phyloP scores from a whole-genome alignment of 192 early-diverging fungal genomes.

The Entrophospora sp. region DNA sequence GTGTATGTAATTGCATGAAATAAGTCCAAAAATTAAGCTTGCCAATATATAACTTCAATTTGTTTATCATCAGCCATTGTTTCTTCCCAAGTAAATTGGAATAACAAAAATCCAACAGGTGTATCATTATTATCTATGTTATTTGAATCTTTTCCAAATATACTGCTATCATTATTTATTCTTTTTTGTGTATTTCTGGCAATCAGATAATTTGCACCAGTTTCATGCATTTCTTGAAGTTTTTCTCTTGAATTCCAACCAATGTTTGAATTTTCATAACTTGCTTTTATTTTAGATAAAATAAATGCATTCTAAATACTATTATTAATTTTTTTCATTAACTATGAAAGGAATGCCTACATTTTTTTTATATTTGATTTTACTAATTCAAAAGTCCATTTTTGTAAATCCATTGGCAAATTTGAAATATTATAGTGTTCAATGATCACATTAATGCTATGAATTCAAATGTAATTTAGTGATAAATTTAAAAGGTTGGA shows the following conservation, averaged over 20 bases:
- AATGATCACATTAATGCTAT: background rate
- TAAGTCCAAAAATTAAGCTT: slow-evolving; percentile 10
- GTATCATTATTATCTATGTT: slow-evolving; percentile 3
- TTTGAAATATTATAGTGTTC: slow-evolving; percentile 22
- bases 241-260: slow-evolving; percentile 49
- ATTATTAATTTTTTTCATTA: background rate
- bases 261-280: slow-evolving; percentile 47
- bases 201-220: slow-evolving; percentile 42
- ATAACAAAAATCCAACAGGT: slow-evolving; percentile 33
- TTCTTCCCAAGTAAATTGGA: slow-evolving; percentile 52
- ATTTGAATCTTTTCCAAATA: no score
- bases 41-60: slow-evolving; percentile 54
- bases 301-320: background rate
- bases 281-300: background rate
- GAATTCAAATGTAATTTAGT: background rate
- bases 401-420: slow-evolving; percentile 24
- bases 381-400: slow-evolving; percentile 47
- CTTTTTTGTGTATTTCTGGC: slow-evolving; percentile 22
- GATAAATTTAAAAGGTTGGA: background rate
- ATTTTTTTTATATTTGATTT: slow-evolving; percentile 47
- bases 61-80: slow-evolving; percentile 39
- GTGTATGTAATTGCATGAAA: no score
- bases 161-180: no score
- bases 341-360: slow-evolving; percentile 24
- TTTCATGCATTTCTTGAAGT: slow-evolving; percentile 38